Evolutionary conservation across 495 filamentous ascomycete genomes (phyloP).

Genomic region (Neurospora sp.): DNA sequence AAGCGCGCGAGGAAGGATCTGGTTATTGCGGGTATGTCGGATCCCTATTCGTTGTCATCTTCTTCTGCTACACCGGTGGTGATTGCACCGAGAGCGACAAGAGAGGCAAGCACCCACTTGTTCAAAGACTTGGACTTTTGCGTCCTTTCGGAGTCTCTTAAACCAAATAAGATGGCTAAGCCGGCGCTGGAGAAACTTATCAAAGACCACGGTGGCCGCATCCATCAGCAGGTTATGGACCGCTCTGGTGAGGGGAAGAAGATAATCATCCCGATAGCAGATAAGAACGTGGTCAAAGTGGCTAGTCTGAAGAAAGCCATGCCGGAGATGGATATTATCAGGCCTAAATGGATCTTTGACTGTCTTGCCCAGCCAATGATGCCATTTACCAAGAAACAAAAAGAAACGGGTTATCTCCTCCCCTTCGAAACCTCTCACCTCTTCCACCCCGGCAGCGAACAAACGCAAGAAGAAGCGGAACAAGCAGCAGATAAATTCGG

Average conservation of each 20-base stretch:
- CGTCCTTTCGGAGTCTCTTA: conserved; percentile 36
- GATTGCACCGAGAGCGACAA: conserved; percentile 15
- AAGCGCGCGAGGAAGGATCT: conserved; percentile 60
- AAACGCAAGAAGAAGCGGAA: conserved; percentile 16
- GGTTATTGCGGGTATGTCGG: conserved; percentile 61
- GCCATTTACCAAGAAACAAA: conserved; percentile 13
- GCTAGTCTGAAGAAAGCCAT: conserved; percentile 66
- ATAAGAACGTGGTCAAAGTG: conserved; percentile 78
- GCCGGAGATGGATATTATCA: conserved; percentile 53
- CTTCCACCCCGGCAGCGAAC: conserved; percentile 27
- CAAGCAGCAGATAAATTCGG: conserved; percentile 61
- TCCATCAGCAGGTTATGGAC: conserved; percentile 54
- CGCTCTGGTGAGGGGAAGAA: conserved; percentile 31
- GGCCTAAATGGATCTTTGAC: conserved; percentile 77
- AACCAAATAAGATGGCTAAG: conserved; percentile 58
- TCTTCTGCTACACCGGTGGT: conserved; percentile 41
- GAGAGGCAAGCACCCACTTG: conserved; percentile 24
- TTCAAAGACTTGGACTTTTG: conserved; percentile 78
- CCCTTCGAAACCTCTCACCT: conserved; percentile 42
- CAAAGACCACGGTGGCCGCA: conserved; percentile 77
- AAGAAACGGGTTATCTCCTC: conserved; percentile 52
- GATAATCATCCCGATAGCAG: conserved; percentile 62
- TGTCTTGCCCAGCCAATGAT: conserved; percentile 53
- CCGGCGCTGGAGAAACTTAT: conserved; percentile 74
- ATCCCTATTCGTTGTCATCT: conserved; percentile 24